A percentile compares a stretch with the other conserved stretches of the same genome.
Conservation (phyloP, 2,329 filamentous ascomycete genomes). For the Epichloe hybrida region DNA sequence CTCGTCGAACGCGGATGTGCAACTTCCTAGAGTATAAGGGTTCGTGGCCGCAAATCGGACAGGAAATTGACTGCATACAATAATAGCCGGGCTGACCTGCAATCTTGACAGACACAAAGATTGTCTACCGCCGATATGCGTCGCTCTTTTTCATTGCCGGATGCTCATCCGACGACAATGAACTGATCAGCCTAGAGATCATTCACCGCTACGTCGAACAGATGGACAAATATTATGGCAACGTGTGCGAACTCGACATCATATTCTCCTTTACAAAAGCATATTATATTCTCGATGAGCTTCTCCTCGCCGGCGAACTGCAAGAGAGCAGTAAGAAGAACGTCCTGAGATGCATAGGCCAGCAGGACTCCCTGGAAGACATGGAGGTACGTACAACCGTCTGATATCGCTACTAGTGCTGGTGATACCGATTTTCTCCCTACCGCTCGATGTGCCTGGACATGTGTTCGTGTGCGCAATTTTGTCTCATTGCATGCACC, state of each 20-base stretch:
- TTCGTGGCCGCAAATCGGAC: conserved; percentile 21
- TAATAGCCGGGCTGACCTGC: not conserved
- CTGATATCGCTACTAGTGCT: conserved; percentile 8
- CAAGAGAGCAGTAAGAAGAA: conserved; percentile 99
- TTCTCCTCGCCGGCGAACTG: conserved; percentile 87
- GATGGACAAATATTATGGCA: conserved; percentile 99
- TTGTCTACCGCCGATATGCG: conserved; percentile 96
- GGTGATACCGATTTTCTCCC: not conserved
- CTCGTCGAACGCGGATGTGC: conserved; percentile 95
- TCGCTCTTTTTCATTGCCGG: conserved; percentile 99
- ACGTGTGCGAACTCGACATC: conserved; percentile 98
- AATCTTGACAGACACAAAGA: conserved; percentile 66
- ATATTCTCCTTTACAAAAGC: conserved; percentile 99
- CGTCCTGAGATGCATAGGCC: conserved; percentile 84
- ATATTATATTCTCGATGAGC: conserved; percentile 96
- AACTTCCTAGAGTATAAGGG: conserved; percentile 99
- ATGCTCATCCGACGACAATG: conserved; percentile 93
- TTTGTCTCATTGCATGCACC: not conserved
- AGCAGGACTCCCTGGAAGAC: conserved; percentile 94
- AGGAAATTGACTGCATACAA: not conserved
- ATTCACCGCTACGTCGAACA: conserved; percentile 99
- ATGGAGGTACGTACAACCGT: conserved; percentile 72
- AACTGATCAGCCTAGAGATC: conserved; percentile 94
- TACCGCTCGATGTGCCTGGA: not conserved
- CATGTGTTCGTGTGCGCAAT: not conserved